phyloP scores from a whole-genome alignment of 2,329 filamentous ascomycete species.

The Monilinia vaccinii-corymbosi region DNA sequence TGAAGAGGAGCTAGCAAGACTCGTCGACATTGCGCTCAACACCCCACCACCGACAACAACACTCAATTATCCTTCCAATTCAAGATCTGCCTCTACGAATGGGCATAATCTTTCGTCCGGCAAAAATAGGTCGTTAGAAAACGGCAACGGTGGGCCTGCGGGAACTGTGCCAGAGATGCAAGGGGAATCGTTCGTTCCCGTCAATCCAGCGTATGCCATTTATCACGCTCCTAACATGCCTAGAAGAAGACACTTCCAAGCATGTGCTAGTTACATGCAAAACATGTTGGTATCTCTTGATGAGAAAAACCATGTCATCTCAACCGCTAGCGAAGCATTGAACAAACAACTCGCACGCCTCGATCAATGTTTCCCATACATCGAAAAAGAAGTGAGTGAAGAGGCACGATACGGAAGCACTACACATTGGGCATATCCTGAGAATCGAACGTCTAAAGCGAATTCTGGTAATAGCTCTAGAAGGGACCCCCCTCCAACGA shows the following conservation, averaged over 20 bases:
- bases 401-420: slow-evolving; percentile 88
- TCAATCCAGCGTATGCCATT: slow-evolving; percentile 34
- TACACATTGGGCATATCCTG: slow-evolving; percentile 91
- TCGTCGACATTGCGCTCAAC: slow-evolving; percentile 57
- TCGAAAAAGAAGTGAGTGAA: slow-evolving; percentile 85
- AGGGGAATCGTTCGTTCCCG: slow-evolving; percentile 11
- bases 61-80: slow-evolving; percentile 21
- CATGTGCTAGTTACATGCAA: slow-evolving; percentile 67
- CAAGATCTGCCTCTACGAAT: slow-evolving; percentile 23
- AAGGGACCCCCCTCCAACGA: slow-evolving; percentile 68
- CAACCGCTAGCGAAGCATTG: slow-evolving; percentile 83
- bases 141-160: slow-evolving; percentile 23
- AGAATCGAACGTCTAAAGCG: slow-evolving; percentile 61
- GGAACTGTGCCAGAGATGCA: slow-evolving; percentile 13
- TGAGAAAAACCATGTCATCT: slow-evolving; percentile 95
- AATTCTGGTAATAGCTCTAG: slow-evolving; percentile 63
- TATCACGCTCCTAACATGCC: slow-evolving; percentile 51
- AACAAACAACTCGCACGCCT: slow-evolving; percentile 76
- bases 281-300: slow-evolving; percentile 86
- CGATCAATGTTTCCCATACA: slow-evolving; percentile 77
- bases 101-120: slow-evolving; percentile 19
- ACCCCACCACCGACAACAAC: slow-evolving; percentile 36
- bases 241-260: slow-evolving; percentile 66
- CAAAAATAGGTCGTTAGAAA: slow-evolving; percentile 26
- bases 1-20: slow-evolving; percentile 69